phyloP scores from a whole-genome alignment of 2,329 filamentous ascomycete species.

The Cercospora zeae-maydis region DNA sequence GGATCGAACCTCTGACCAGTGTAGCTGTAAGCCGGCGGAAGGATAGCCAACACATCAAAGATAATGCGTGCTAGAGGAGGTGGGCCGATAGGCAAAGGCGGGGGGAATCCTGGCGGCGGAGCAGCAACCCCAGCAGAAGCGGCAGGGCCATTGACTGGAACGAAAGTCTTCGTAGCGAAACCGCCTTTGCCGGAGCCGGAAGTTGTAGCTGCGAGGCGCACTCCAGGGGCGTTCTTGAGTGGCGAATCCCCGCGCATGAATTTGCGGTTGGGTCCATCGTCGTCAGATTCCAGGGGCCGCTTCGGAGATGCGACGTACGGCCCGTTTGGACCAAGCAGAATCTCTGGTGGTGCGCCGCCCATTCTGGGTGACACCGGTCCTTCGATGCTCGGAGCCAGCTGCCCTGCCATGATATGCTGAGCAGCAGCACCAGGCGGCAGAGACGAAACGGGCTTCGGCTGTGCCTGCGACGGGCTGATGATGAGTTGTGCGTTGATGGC shows the following conservation, averaged over 20 bases:
- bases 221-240: constrained; percentile 82
- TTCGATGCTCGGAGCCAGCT: constrained; percentile 14
- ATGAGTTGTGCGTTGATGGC: constrained; percentile 77
- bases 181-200: constrained; percentile 28
- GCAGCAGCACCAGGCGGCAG: constrained; percentile 19
- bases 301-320: constrained; percentile 45
- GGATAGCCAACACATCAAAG: constrained; percentile 48
- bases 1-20: constrained; percentile 63
- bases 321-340: constrained; percentile 35
- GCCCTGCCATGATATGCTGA: constrained; percentile 7
- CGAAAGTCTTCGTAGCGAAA: constrained; percentile 35
- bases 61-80: constrained; percentile 69
- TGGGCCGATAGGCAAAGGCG: constrained; percentile 67
- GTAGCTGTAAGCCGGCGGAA: constrained; percentile 71
- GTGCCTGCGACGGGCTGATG: constrained; percentile 78
- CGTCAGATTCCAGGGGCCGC: constrained; percentile 54
- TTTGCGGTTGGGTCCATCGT: constrained; percentile 74
- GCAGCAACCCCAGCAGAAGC: constrained; percentile 66
- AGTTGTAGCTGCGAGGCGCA: constrained; percentile 54
- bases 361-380: constrained; percentile 12
- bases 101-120: constrained; percentile 35
- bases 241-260: constrained; percentile 86
- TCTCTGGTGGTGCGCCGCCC: constrained; percentile 19
- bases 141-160: constrained; percentile 47
- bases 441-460: constrained; percentile 37